Evolutionary conservation across 2,329 filamentous ascomycete species (phyloP), one percentile per base, ranked within the genome.

Genomic region (Paracamarosporium sp.): DNA sequence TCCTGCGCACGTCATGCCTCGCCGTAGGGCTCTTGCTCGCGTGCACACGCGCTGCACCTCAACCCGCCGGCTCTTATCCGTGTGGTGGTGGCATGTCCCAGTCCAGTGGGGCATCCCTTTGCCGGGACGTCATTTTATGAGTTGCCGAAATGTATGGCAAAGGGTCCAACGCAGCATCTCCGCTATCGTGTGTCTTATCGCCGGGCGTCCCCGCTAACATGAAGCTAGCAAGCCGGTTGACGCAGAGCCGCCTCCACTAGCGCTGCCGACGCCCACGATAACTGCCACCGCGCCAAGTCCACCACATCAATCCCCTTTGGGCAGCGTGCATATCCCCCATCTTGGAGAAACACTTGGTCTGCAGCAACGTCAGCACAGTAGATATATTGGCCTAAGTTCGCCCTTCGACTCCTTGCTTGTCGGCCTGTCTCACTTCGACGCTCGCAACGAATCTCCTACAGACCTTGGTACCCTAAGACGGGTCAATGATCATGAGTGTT

Each of bases 391-490:
- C 25, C 86, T 90, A 56, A 94, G 90, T 50, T 93, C 91, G 50
- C 90, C 93, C 68, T 92, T 93, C 71, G 91, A 95, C 73, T 90
- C 90, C 15, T 89, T 89, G n/a, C 82, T 95, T 53, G 91, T 94
- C 76, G 90, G 91, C 67, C 83, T 94, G 22, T 93, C 90, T 22
- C 84, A 88, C 5, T 93, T 93, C 75, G 90, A 94, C 77, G 88
- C 88, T 28, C 89, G 90, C 72, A 90, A 93, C 80, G 91, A 94
- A 78, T 93, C 89, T 70, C 85, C 90, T 22, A 83, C 92, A 56
- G 85, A 90, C 36, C 77, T 83, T 56, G 81, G 81, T 56, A 81
- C 76, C 25, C 83, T 94, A 57, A 85, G 91, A 68, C 90, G 90
- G 76, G 91, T 94, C 64, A 90, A 89, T 78, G 86, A 90, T 57